Conservation (phyloP, 192 early-diverging fungal species). For the Lobosporangium transversale region DNA sequence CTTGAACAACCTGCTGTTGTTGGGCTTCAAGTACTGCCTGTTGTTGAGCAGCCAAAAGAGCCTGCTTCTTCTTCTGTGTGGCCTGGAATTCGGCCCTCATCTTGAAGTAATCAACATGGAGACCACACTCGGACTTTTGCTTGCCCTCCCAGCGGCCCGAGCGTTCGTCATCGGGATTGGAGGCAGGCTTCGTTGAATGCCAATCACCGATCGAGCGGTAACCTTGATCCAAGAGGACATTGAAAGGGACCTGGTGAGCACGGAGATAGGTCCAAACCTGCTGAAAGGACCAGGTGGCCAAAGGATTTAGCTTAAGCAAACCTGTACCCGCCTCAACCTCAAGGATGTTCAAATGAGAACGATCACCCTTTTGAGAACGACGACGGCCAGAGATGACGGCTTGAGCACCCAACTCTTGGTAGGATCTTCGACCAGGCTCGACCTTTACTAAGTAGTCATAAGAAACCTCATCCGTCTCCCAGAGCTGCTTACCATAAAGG, state of each 20-base stretch:
- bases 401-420: conserved; percentile 75
- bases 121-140: conserved; percentile 92
- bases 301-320: conserved; percentile 91
- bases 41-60: conserved; percentile 22
- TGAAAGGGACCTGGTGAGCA: conserved; percentile 89
- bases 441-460: conserved; percentile 96
- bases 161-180: conserved; percentile 76
- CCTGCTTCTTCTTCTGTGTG: conserved; percentile 77
- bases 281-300: conserved; percentile 92
- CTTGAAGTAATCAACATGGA: conserved; percentile 97
- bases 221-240: conserved; percentile 86
- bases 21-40: too few species aligned
- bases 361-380: conserved; percentile 86
- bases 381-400: conserved; percentile 93
- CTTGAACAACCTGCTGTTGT: neutral
- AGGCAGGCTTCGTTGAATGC: conserved; percentile 85
- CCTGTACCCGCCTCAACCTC: conserved; percentile 82
- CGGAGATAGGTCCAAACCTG: conserved; percentile 88
- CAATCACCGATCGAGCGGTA: conserved; percentile 94
- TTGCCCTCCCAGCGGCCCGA: conserved; percentile 89
- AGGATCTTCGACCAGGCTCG: conserved; percentile 90
- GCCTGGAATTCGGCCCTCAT: conserved; percentile 85
- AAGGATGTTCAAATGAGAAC: conserved; percentile 77
- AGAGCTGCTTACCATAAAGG: conserved; percentile 82
- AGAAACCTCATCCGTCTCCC: conserved; percentile 80